phyloP scores from a whole-genome alignment of 345 rosid genomes.

The Turritis glabra region DNA sequence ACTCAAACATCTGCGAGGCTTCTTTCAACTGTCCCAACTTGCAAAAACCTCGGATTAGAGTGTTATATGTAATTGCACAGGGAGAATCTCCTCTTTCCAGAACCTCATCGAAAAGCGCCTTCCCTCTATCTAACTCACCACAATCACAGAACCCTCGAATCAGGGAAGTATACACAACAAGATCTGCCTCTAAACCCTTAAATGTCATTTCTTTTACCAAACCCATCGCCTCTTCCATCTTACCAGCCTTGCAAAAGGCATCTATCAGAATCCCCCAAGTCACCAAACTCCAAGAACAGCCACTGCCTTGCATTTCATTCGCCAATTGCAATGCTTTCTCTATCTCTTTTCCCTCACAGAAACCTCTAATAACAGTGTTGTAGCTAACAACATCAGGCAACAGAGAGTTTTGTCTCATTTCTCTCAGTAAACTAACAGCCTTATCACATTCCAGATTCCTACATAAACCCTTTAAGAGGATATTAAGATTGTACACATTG shows the following conservation, averaged over 20 bases:
- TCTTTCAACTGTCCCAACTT: constrained; percentile 55
- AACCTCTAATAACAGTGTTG: constrained; percentile 51
- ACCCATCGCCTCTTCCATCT: constrained; percentile 49
- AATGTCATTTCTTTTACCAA: constrained; percentile 47
- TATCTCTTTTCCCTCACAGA: constrained; percentile 49
- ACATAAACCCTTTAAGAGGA: constrained; percentile 61
- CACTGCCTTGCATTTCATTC: constrained; percentile 47
- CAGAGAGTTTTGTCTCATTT: constrained; percentile 43
- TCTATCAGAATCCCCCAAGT: constrained; percentile 55
- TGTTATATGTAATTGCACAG: constrained; percentile 42
- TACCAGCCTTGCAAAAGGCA: constrained; percentile 60
- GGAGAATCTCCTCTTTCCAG: constrained; percentile 49
- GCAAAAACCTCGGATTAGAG: constrained; percentile 48
- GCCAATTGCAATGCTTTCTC: constrained; percentile 46
- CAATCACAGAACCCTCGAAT: constrained; percentile 40
- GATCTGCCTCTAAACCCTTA: constrained; percentile 51
- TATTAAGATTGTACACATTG: constrained; percentile 47
- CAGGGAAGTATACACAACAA: constrained; percentile 42
- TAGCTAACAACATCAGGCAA: constrained; percentile 50
- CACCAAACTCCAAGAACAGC: constrained; percentile 43
- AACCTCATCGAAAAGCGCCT: constrained; percentile 52
- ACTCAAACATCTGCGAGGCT: constrained; percentile 42
- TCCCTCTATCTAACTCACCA: constrained; percentile 45
- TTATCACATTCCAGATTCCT: constrained; percentile 36
- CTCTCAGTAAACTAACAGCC: constrained; percentile 45